Evolutionary conservation across 352 stramenopile species (phyloP), one percentile per base, ranked within the genome.

Genomic region (Globisporangium barbulae): DNA sequence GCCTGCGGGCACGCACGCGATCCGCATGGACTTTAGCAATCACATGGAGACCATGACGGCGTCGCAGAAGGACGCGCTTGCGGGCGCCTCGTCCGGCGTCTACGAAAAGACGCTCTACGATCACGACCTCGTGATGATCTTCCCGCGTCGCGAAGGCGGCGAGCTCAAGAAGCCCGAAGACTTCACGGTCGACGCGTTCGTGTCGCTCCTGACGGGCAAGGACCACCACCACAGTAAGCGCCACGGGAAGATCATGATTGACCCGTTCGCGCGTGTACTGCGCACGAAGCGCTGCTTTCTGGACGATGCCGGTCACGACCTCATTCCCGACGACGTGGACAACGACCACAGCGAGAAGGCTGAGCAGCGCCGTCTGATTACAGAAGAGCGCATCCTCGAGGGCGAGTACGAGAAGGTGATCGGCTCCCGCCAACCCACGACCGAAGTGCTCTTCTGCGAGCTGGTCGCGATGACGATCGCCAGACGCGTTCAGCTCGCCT

Each of bases 81-180:
- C 56, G 47, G 63, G 45, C 17, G 67, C 53, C 25, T 33, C 48
- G 28, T 47, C 61, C 7, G 61, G 67, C 28, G 57, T 52, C 28
- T 77, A 64, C 28, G 75, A 83, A 35, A 86, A 83, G 67, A 75
- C 71, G 59, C 49, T 91, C 61, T 91, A 91, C 76, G 85, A 85
- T 58, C 70, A 87, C 61, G 85, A 93, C 64, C 69, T 94, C 53
- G 85, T 94, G 59, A 84, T 94, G 81, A 84, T 92, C 67, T 94
- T 94, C 59, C 74, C 83, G 13, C 73, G 74, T 5, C 83, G 82
- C 47, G 64, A 85, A 28, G 81, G 80, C 42, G 85, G 80, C 55
- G 81, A 92, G 54, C 50, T 68, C 39, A 92, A 92, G 70, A 76
- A 89, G 47, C 74, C 79, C 19, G 70, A 86, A 35, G 69, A 84